Evolutionary conservation across 805 yeast species (phyloP), one percentile per base, ranked within the genome.

Genomic region (Suhomyces canberraensis): DNA sequence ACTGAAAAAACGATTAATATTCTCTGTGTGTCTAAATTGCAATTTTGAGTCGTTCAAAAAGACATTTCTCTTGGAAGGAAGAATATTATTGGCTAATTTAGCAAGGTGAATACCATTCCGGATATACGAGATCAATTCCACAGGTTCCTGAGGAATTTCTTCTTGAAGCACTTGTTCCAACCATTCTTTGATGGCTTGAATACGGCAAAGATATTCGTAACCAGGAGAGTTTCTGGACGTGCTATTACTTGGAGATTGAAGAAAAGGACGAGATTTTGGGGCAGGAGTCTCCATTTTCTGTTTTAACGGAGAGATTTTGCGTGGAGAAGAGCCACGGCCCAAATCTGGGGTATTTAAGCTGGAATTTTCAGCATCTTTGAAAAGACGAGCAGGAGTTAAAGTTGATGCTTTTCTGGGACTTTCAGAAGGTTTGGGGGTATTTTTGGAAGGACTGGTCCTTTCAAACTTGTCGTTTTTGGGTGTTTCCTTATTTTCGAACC

Each of bases 21-120:
- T 93, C 54, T 93, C 97, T 0, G 96, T 87, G 58, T 88, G 96
- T 44, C 84, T 79, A 67, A 87, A 93, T 56, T 88, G 90, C 26
- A 90, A 69, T 54, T 66, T 54, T 38, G 54, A 47, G 46, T 69
- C 84, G 48, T 73, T 74, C 33, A 78, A 78, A 50, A 75, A 84
- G 55, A 56, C 76, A 58, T 46, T 69, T 65, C 33, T 79, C 79
- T 36, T 64, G 0, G 76, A 71, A 0, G 96, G 91, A 31, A 83
- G 77, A 36, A 93, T 79, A 2, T 69, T 73, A 47, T 78, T 76
- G 7, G 95, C 80, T 28, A 91, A 60, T 52, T 84, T 79, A 2
- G 97, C 97, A 24, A 93, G 64, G 29, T 79, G 69, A 1, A 90
- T 89, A 45, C 98, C 98, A 61, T 91, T 84, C 45, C 90, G 72